Evolutionary conservation across 2,329 filamentous ascomycete species (phyloP).

Genomic region (Fusarium sarcochroum): DNA sequence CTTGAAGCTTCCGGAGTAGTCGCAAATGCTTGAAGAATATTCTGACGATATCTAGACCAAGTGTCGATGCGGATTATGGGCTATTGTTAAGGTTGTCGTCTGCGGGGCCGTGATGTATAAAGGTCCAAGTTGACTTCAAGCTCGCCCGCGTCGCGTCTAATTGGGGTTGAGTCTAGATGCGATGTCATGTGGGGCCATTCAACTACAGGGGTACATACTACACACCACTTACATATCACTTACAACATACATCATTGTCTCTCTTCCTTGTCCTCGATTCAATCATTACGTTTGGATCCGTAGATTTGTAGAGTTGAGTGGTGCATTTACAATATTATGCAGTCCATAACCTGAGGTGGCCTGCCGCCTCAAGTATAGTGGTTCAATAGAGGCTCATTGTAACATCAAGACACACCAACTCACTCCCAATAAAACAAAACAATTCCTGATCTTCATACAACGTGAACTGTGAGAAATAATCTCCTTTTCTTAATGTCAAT

Average conservation of each 20-base stretch:
- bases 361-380: too few species aligned
- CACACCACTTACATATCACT: too few species aligned
- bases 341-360: too few species aligned
- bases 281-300: too few species aligned
- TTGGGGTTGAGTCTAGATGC: conserved; percentile 16
- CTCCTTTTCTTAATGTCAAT: neutral
- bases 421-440: too few species aligned
- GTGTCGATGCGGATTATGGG: neutral
- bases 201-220: neutral
- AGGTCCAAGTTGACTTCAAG: conserved; percentile 32
- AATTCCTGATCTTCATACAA: too few species aligned
- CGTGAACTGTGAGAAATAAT: neutral
- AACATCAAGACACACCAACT: neutral
- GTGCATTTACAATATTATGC: too few species aligned
- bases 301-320: too few species aligned
- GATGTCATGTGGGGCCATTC: neutral
- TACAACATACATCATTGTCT: neutral
- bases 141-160: conserved; percentile 31
- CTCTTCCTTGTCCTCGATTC: neutral
- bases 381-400: too few species aligned
- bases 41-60: neutral
- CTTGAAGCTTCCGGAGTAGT: conserved; percentile 6
- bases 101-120: conserved; percentile 27
- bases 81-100: neutral
- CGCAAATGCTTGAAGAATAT: conserved; percentile 5